Evolutionary conservation across 2,329 filamentous ascomycete genomes (phyloP), one percentile per base, ranked within the genome.

Genomic region (Colletotrichum cordylinicola): DNA sequence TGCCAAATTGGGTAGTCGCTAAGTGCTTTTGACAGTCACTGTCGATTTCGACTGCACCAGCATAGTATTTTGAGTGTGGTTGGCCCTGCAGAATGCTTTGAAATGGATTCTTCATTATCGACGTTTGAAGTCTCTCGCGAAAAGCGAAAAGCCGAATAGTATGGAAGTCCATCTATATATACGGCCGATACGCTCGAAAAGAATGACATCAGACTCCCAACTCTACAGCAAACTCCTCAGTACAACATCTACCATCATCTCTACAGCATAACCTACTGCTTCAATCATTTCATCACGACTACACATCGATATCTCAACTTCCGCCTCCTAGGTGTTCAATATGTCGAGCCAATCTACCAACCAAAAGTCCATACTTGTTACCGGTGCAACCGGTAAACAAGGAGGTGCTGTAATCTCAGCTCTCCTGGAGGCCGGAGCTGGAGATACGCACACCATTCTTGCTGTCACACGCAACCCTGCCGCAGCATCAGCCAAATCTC

Each of bases 401-500:
- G 88, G 88, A 29, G 83, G 86, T 27, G 83, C 85, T 58, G 84
- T 87, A 8, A 83, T 89, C 69, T 80, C 84, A 65, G 84, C 85
- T 8, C 82, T 89, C 39, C 81, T 88, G 16, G 77, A 77, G 64
- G 81, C 62, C 3, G 68, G 37, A 4, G 21, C 27, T 16, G 18
- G 73, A 75, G 15, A 24, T 7, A 43, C 67, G 8, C 55, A 69
- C 16, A 60, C 21, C 29, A 70, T 75, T 67, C 86, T 92, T n/a
- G 92, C 91, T 6, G 85, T 93, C 24, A 93, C 91, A 4, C 89
- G 92, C 76, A 87, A 93, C 78, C 79, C 87, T 0, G 80, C 83
- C 13, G 91, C 90, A 0, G 65, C 83, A 2, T 86, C 86, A 2
- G 89, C 91, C 2, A 85, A 90, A 79, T 83, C 83, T n/a, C 86